phyloP scores from a whole-genome alignment of 1,139 yeast genomes.

The Blastobotrys ciferrii region DNA sequence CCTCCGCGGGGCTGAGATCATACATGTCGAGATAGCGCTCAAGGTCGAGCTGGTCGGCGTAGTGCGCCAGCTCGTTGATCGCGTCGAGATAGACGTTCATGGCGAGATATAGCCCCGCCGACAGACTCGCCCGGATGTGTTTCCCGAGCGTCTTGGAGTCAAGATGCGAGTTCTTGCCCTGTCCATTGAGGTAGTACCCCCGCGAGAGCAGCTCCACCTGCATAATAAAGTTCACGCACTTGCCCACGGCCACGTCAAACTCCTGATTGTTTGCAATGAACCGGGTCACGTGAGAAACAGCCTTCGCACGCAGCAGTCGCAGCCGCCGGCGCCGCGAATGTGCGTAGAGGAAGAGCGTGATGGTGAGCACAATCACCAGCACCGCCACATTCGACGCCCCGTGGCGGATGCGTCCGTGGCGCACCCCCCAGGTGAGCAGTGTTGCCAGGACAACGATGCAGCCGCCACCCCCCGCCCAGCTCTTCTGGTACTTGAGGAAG shows the following conservation, averaged over 20 bases:
- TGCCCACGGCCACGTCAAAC: slow-evolving; percentile 36
- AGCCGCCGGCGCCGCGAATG: slow-evolving; percentile 37
- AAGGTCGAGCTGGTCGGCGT: slow-evolving; percentile 37
- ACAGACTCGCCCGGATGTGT: slow-evolving; percentile 33
- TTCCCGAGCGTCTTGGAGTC: slow-evolving; percentile 17
- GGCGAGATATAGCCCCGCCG: slow-evolving; percentile 32
- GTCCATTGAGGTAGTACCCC: slow-evolving; percentile 29
- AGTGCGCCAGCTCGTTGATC: slow-evolving; percentile 31
- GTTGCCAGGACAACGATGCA: slow-evolving; percentile 37
- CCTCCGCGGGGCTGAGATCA: slow-evolving; percentile 31
- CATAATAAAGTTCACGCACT: slow-evolving; percentile 36
- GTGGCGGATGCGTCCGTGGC: slow-evolving; percentile 11
- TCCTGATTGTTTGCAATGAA: slow-evolving; percentile 32
- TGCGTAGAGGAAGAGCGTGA: slow-evolving; percentile 33
- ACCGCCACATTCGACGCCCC: slow-evolving; percentile 14
- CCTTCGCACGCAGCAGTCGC: slow-evolving; percentile 36
- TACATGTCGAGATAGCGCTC: slow-evolving; percentile 45
- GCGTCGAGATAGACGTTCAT: slow-evolving; percentile 30
- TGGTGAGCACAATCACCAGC: slow-evolving; percentile 31
- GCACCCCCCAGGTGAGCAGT: slow-evolving; percentile 33
- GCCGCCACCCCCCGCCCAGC: slow-evolving; percentile 40
- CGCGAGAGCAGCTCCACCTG: slow-evolving; percentile 39
- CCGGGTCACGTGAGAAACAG: slow-evolving; percentile 32
- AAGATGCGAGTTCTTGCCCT: slow-evolving; percentile 1
- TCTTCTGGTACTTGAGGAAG: slow-evolving; percentile 22